These are phyloP conservation scores for Rubia balearica DNA, from an alignment of 305 asterid species.

Conservation along the genomic window DNA sequence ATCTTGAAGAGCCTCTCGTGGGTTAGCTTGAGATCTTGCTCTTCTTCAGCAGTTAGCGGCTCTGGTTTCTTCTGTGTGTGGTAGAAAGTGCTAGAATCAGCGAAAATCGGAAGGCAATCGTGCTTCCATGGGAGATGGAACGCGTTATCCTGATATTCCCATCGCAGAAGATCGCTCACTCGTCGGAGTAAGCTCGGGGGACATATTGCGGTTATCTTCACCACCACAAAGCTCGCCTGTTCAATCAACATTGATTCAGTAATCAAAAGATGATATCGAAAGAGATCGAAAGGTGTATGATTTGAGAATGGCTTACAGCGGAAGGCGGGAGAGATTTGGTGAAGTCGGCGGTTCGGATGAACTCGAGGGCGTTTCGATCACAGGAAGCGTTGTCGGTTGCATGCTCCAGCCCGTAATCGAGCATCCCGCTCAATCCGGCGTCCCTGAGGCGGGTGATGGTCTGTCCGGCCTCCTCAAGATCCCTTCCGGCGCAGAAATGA, in stretches of 20 bases:
- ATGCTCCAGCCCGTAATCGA: conserved; percentile 81
- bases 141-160: conserved; percentile 54
- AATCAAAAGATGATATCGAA: background rate
- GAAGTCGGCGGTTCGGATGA: conserved; percentile 42
- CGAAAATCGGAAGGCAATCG: conserved; percentile 43
- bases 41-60: conserved; percentile 48
- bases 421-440: conserved; percentile 53
- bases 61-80: conserved; percentile 53
- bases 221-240: conserved; percentile 78
- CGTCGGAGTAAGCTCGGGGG: conserved; percentile 45
- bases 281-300: too few relatives aligned
- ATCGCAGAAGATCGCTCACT: conserved; percentile 68
- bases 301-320: conserved; percentile 30
- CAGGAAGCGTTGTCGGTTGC: conserved; percentile 51
- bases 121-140: conserved; percentile 76
- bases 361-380: conserved; percentile 39
- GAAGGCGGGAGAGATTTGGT: conserved; percentile 29
- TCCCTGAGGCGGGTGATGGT: conserved; percentile 39
- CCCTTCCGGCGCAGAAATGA: conserved; percentile 76
- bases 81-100: conserved; percentile 58
- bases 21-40: conserved; percentile 40
- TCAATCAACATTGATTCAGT: background rate
- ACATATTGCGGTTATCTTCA: conserved; percentile 78
- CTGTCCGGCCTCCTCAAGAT: conserved; percentile 32
- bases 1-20: conserved; percentile 41